phyloP scores from a whole-genome alignment of 2,329 filamentous ascomycete genomes.

The Cadophora gregata region DNA sequence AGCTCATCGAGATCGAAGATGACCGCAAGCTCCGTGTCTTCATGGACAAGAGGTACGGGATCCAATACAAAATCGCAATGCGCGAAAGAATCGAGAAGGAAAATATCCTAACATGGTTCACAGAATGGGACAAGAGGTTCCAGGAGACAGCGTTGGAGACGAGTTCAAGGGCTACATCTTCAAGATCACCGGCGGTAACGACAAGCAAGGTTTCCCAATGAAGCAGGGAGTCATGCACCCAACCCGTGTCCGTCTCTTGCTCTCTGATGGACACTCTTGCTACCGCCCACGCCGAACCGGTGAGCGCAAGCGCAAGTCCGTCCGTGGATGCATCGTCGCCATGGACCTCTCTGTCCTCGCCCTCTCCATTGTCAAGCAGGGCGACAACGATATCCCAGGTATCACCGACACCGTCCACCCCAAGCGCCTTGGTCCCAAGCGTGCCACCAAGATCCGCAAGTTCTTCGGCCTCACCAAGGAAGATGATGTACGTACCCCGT shows the following conservation, averaged over 20 bases:
- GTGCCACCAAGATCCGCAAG: constrained; percentile 98
- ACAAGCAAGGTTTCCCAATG: constrained; percentile 99
- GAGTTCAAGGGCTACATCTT: constrained; percentile 99
- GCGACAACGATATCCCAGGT: constrained; percentile 90
- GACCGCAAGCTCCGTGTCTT: constrained; percentile 99
- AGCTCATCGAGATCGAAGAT: constrained; percentile 99
- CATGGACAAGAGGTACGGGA: constrained; percentile 85
- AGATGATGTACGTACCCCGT: constrained; percentile 90
- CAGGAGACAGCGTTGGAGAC: constrained; percentile 93
- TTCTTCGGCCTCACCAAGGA: constrained; percentile 99
- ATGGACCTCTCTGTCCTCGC: constrained; percentile 95
- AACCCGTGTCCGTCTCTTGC: constrained; percentile 96
- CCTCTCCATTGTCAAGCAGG: constrained; percentile 97
- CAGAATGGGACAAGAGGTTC: constrained; percentile 88
- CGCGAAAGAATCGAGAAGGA: constrained; percentile 49
- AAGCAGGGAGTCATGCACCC: constrained; percentile 99
- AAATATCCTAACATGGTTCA: constrained; percentile 35
- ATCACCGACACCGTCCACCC: constrained; percentile 97
- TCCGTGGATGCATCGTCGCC: constrained; percentile 98
- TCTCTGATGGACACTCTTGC: constrained; percentile 97
- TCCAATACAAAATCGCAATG: constrained; percentile 42
- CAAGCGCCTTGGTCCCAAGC: constrained; percentile 99
- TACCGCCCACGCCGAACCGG: constrained; percentile 97
- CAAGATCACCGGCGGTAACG: constrained; percentile 99
- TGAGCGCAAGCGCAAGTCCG: constrained; percentile 99